phyloP scores from a whole-genome alignment of 2,329 filamentous ascomycete species.

The Fusarium mundagurra region DNA sequence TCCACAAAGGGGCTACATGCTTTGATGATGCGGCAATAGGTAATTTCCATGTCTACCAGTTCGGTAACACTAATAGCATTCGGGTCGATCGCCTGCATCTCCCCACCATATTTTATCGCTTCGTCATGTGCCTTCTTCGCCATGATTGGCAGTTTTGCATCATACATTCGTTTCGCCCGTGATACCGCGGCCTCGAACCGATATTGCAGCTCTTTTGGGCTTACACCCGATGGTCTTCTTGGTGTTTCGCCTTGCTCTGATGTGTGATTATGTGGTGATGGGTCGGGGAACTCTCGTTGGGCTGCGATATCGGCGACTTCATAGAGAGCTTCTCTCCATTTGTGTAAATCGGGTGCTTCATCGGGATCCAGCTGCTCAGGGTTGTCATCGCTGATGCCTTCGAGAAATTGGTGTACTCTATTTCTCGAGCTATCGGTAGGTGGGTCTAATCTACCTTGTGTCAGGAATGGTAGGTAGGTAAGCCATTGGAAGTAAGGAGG shows the following conservation, averaged over 20 bases:
- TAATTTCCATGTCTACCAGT: neutral
- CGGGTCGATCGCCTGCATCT: neutral
- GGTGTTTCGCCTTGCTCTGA: neutral
- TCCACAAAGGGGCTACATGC: neutral
- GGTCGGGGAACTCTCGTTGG: neutral
- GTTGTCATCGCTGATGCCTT: constrained; percentile 1
- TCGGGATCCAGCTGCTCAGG: neutral
- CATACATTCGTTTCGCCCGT: neutral
- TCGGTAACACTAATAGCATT: neutral
- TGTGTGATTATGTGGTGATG: neutral
- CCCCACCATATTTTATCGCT: neutral
- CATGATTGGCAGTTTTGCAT: neutral
- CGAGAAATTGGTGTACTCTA: neutral
- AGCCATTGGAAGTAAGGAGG: too few species aligned
- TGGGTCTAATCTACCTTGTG: neutral
- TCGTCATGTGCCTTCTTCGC: constrained; percentile 18
- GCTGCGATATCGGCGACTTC: constrained; percentile 3
- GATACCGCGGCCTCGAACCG: constrained; percentile 4
- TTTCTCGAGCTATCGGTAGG: neutral
- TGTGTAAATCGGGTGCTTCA: neutral
- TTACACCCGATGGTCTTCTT: neutral
- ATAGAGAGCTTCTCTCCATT: constrained; percentile 2
- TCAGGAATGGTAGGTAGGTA: too few species aligned
- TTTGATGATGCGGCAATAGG: constrained; percentile 8
- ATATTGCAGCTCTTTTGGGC: neutral